Evolutionary conservation across 225 moss, liverwort and hornwort genomes (phyloP).

Genomic region (Antitrichia curtipendula): DNA sequence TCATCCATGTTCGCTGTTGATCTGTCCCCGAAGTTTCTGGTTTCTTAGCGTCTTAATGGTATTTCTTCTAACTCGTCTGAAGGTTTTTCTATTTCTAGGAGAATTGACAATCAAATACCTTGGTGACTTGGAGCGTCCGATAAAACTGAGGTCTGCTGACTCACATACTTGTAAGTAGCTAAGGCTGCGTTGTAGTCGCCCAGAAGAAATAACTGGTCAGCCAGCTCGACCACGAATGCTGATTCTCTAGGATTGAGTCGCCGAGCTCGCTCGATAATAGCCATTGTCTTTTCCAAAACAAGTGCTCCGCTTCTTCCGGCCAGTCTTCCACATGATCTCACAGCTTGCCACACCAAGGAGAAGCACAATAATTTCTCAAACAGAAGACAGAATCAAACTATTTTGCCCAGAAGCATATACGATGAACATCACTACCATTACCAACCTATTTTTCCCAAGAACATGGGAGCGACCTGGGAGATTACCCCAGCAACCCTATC

Average conservation of each 20-base stretch:
- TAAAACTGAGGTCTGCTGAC: not conserved
- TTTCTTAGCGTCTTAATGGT: not conserved
- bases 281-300: constrained; percentile 48
- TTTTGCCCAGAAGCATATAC: not conserved
- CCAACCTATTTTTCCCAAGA: not conserved
- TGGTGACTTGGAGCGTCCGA: not conserved
- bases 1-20: constrained; percentile 45
- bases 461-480: not conserved
- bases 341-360: constrained; percentile 32
- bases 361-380: not conserved
- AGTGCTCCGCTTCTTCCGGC: constrained; percentile 40
- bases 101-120: not conserved
- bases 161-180: constrained; percentile 46
- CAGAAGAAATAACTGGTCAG: constrained; percentile 56
- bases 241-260: constrained; percentile 31
- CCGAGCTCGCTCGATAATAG: constrained; percentile 45
- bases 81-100: not conserved
- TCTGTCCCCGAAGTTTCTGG: constrained; percentile 8
- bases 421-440: not conserved
- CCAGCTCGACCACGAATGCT: constrained; percentile 47
- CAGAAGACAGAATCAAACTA: not conserved
- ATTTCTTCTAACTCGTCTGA: not conserved
- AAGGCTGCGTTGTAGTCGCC: constrained; percentile 58
- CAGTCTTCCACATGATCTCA: constrained; percentile 43
- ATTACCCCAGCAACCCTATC: not conserved